phyloP scores from a whole-genome alignment of 495 filamentous ascomycete genomes.

The Bombardia bombarda region DNA sequence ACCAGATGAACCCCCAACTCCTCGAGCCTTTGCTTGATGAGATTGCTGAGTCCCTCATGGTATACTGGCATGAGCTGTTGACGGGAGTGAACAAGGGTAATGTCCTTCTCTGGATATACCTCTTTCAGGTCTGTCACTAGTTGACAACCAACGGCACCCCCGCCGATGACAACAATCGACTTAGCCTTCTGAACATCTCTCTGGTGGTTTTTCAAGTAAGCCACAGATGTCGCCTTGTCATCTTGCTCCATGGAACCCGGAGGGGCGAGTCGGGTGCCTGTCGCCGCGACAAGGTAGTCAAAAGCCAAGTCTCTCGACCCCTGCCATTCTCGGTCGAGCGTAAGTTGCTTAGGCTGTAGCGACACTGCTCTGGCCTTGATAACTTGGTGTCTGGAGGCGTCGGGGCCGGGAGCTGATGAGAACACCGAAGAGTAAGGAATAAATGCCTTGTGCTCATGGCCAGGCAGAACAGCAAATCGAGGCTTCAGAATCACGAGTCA shows the following conservation, averaged over 20 bases:
- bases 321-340: slow-evolving; percentile 40
- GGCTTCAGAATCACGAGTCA: slow-evolving; percentile 23
- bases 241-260: slow-evolving; percentile 40
- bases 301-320: slow-evolving; percentile 34
- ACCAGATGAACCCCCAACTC: slow-evolving; percentile 29
- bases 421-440: slow-evolving; percentile 42
- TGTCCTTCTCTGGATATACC: neutral
- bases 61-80: slow-evolving; percentile 43
- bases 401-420: slow-evolving; percentile 13
- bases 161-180: slow-evolving; percentile 47
- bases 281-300: slow-evolving; percentile 41
- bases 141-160: slow-evolving; percentile 45
- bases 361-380: slow-evolving; percentile 37
- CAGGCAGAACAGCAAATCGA: slow-evolving; percentile 40
- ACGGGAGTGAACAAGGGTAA: neutral
- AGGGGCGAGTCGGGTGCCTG: slow-evolving; percentile 36
- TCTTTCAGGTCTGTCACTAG: neutral
- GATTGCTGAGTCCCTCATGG: slow-evolving; percentile 37
- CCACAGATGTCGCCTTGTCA: slow-evolving; percentile 27
- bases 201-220: slow-evolving; percentile 35
- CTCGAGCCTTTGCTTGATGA: slow-evolving; percentile 29
- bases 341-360: slow-evolving; percentile 28
- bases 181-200: slow-evolving; percentile 18
- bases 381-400: slow-evolving; percentile 28
- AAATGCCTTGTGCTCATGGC: slow-evolving; percentile 49